Evolutionary conservation across 768 basidiomycete species (phyloP).

Genomic region (Gloeophyllum trabeum): DNA sequence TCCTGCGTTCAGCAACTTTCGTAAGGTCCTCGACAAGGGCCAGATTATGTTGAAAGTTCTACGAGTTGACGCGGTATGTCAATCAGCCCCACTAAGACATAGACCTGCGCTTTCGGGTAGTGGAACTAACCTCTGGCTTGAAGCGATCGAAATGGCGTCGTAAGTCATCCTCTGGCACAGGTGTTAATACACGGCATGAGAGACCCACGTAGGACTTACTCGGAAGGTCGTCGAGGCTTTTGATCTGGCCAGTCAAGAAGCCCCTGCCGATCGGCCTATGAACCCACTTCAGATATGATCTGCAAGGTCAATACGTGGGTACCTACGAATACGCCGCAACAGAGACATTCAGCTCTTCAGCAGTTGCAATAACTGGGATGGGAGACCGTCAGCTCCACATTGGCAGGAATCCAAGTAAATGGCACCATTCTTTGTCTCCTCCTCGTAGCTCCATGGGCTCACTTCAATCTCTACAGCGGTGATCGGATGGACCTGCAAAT

Average conservation of each 20-base stretch:
- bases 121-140: slow-evolving; percentile 20
- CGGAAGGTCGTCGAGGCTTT: slow-evolving; percentile 20
- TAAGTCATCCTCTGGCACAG: slow-evolving; percentile 24
- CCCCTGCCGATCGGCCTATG: slow-evolving; percentile 42
- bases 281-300: neutral
- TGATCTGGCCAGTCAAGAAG: slow-evolving; percentile 40
- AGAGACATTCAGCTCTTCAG: slow-evolving; percentile 42
- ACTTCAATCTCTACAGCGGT: slow-evolving; percentile 58
- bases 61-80: neutral
- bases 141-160: slow-evolving; percentile 22
- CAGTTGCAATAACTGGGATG: slow-evolving; percentile 34
- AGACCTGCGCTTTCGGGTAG: neutral
- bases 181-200: neutral
- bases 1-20: slow-evolving; percentile 28
- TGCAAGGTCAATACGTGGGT: neutral
- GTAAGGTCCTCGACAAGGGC: slow-evolving; percentile 28
- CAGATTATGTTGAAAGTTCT: slow-evolving; percentile 27
- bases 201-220: slow-evolving; percentile 8
- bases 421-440: slow-evolving; percentile 32
- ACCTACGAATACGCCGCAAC: slow-evolving; percentile 50
- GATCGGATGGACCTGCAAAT: slow-evolving; percentile 39
- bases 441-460: slow-evolving; percentile 48
- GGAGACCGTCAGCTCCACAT: neutral
- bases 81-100: neutral
- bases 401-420: neutral